Evolutionary conservation across 257 asterid genomes (phyloP).

Genomic region (Mentha longifolia): DNA sequence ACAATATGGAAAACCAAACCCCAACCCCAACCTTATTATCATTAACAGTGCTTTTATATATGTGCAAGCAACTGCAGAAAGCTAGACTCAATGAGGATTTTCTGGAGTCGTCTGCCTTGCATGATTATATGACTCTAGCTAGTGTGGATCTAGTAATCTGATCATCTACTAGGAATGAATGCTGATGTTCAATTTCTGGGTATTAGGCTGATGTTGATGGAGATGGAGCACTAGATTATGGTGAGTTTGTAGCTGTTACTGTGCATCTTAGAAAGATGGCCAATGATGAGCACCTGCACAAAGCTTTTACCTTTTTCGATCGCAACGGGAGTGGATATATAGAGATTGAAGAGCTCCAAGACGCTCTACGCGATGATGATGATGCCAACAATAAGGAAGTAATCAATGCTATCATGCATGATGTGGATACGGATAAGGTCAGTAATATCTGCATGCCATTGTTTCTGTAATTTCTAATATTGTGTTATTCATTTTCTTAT

Average conservation of each 20-base stretch:
- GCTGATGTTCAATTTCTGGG: slow-evolving; percentile 6
- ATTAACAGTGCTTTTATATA: neutral
- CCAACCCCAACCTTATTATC: neutral
- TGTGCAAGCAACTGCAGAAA: neutral
- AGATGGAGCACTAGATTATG: slow-evolving; percentile 68
- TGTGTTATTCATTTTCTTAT: too few relatives aligned
- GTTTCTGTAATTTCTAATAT: neutral
- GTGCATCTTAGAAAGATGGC: slow-evolving; percentile 78
- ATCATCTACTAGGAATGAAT: neutral
- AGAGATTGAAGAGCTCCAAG: slow-evolving; percentile 74
- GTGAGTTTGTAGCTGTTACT: slow-evolving; percentile 74
- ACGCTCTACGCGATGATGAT: slow-evolving; percentile 63
- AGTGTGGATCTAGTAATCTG: neutral
- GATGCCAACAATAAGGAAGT: slow-evolving; percentile 66
- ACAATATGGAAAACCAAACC: neutral
- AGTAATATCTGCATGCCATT: slow-evolving; percentile 8
- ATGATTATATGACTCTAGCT: neutral
- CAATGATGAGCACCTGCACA: slow-evolving; percentile 77
- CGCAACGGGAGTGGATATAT: slow-evolving; percentile 61
- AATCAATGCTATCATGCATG: slow-evolving; percentile 71
- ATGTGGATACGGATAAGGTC: slow-evolving; percentile 83
- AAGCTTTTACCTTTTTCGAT: slow-evolving; percentile 80
- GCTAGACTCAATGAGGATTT: neutral
- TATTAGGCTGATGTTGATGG: slow-evolving; percentile 78
- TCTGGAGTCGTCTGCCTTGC: neutral